Base-by-base conservation (phyloP, 2,329 filamentous ascomycete species). In the Colletotrichum sp. region DNA sequence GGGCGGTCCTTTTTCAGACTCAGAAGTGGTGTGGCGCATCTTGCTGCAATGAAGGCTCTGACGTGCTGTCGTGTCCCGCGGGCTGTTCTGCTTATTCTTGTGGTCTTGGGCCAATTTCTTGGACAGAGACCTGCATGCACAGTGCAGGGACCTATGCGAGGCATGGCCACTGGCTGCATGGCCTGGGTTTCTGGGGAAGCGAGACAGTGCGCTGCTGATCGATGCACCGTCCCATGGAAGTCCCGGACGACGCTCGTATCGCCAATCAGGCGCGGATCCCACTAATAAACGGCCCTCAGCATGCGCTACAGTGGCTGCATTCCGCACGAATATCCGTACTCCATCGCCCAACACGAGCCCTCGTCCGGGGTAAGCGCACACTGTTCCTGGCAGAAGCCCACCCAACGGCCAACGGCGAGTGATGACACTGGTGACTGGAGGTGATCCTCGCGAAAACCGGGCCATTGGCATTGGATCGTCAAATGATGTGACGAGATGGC, bases 241-340 rank as follows among this genome's bases (percentile, higher is more conserved):
- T 63, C 36, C 14, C 24, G n/a, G 24, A 61, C 36, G 43, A 57
- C 43, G 43, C 68, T 73, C 73, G 73, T 75, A 73, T 75, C 28
- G 69, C 21, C 32, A 67, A 36, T 67, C 43, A 52, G 24, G 48
- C 36, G 68, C 66, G 60, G 36, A 67, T 59, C 26, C 55, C 68
- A 61, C 72, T 72, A 75, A 72, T 57, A 55, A 34, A 21, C 70
- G 65, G 18, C 66, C 59, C 63, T 39, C 63, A 68, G 55, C 68
- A 68, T 59, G 70, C 59, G 59, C 48, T 69, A 65, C 43, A 75
- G 73, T 68, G 74, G 64, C 74, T 76, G 70, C 74, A 76, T 72
- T 72, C 61, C 68, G 52, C 39, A 28, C 64, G n/a, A 52, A 21
- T 52, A 52, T 52, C n/a, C 30, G 9, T 9, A n/a, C 43, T 59